Percentiles rank a stretch among this genome's conserved stretches.
Conservation (phyloP, 164 flowering plant genomes). For the Warburgia ugandensis region DNA sequence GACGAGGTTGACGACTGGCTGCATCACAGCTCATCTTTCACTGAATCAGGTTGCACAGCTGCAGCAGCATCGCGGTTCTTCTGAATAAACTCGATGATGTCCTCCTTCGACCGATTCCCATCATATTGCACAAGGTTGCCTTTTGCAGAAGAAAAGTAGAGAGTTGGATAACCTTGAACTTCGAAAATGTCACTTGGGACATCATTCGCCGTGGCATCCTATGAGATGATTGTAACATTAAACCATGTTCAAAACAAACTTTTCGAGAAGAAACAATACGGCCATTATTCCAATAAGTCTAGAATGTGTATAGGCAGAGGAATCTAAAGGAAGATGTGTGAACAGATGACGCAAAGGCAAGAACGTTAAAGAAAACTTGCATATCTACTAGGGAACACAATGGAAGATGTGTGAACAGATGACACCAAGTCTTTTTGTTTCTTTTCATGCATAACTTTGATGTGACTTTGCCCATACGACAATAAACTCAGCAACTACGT, state of each 20-base stretch:
- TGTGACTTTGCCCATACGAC: too few relatives aligned
- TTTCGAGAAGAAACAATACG: neutral
- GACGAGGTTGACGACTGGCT: too few relatives aligned
- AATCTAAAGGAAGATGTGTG: too few relatives aligned
- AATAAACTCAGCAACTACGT: too few relatives aligned
- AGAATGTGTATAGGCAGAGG: too few relatives aligned
- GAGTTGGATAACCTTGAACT: conserved; percentile 76
- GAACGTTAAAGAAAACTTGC: too few relatives aligned
- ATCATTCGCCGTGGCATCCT: conserved; percentile 96
- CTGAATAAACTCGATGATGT: conserved; percentile 53
- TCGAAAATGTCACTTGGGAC: conserved; percentile 46
- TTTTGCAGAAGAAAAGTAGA: conserved; percentile 63
- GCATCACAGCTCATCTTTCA: conserved; percentile 62
- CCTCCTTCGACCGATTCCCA: conserved; percentile 66
- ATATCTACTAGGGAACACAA: too few relatives aligned
- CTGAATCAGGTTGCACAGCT: conserved; percentile 9
- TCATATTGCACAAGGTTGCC: conserved; percentile 57
- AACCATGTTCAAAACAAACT: neutral
- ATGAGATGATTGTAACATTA: conserved; percentile 1
- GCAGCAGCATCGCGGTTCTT: conserved; percentile 41
- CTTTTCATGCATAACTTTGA: too few relatives aligned
- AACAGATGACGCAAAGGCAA: too few relatives aligned
- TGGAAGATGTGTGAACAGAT: too few relatives aligned
- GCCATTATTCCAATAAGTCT: too few relatives aligned
- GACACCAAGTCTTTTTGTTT: too few relatives aligned